Evolutionary conservation across 202 grass and related monocot genomes (phyloP).

Genomic region (Hordeum pubiflorum): DNA sequence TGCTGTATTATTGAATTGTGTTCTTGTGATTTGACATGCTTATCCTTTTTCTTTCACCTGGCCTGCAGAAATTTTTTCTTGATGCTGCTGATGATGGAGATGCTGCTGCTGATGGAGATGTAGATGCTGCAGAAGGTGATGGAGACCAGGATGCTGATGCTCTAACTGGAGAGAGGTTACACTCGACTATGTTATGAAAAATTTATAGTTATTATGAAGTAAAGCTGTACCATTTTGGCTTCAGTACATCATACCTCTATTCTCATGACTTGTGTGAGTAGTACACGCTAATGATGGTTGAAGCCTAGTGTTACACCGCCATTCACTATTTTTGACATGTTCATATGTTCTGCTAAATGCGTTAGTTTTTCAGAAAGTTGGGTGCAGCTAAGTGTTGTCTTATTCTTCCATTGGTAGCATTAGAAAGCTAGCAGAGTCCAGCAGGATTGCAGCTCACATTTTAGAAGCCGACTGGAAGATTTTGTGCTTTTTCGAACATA

Average conservation of each 20-base stretch:
- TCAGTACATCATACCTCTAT: neutral
- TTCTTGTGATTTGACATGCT: neutral
- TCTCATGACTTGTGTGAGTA: neutral
- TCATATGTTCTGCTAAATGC: neutral
- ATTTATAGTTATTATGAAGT: neutral
- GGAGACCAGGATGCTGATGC: constrained; percentile 31
- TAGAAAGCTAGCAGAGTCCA: neutral
- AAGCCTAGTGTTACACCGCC: neutral
- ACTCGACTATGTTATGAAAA: neutral
- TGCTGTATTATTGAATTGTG: neutral
- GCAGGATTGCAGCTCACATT: neutral
- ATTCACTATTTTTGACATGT: neutral
- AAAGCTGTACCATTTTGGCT: neutral
- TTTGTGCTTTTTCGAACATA: neutral
- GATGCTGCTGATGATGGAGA: constrained; percentile 78
- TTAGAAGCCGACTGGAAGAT: neutral
- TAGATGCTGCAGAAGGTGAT: constrained; percentile 42
- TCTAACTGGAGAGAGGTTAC: constrained; percentile 43
- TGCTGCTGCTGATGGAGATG: constrained; percentile 36
- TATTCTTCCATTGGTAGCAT: neutral
- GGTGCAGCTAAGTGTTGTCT: neutral
- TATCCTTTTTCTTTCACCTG: neutral
- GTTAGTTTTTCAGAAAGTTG: neutral
- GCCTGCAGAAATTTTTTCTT: constrained; percentile 81
- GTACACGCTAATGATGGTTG: constrained; percentile 6